These are phyloP conservation scores for Thinopyrum obtusiflorum DNA, from an alignment of 202 grass and related monocot genomes.

Conservation along the genomic window DNA sequence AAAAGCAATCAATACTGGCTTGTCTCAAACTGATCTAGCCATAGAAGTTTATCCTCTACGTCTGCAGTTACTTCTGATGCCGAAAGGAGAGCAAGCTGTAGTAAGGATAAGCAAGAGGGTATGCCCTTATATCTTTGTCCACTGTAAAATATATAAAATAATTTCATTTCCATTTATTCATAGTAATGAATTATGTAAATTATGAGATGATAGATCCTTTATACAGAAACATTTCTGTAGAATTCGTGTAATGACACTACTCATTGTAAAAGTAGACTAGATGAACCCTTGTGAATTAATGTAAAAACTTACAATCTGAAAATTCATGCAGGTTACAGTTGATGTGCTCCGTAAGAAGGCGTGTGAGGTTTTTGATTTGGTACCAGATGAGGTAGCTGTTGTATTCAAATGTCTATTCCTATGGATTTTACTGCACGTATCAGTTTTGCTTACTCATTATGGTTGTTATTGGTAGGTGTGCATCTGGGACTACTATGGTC, in stretches of 20 bases:
- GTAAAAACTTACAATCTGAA: background rate
- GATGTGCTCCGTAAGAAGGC: conserved; percentile 82
- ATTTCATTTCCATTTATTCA: conserved; percentile 15
- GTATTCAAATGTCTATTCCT: background rate
- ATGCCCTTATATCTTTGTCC: background rate
- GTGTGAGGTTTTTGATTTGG: conserved; percentile 80
- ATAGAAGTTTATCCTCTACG: conserved; percentile 99
- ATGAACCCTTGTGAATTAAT: background rate
- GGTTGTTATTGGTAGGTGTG: conserved; percentile 57
- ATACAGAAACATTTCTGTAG: background rate
- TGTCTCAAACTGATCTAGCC: conserved; percentile 92
- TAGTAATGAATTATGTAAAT: conserved; percentile 20
- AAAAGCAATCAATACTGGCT: conserved; percentile 90
- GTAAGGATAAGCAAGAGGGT: conserved; percentile 99
- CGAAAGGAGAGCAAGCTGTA: conserved; percentile 77
- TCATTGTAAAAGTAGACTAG: background rate
- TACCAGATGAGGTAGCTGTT: conserved; percentile 73
- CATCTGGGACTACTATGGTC: conserved; percentile 95
- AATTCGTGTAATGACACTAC: conserved; percentile 19
- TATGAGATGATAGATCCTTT: conserved; percentile 7
- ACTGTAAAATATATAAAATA: background rate
- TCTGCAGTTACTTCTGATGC: conserved; percentile 80
- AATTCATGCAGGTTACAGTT: conserved; percentile 73
- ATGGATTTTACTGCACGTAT: conserved; percentile 10
- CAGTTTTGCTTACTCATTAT: conserved; percentile 23